phyloP scores from a whole-genome alignment of 805 yeast genomes.

The Teunomyces pallodes region DNA sequence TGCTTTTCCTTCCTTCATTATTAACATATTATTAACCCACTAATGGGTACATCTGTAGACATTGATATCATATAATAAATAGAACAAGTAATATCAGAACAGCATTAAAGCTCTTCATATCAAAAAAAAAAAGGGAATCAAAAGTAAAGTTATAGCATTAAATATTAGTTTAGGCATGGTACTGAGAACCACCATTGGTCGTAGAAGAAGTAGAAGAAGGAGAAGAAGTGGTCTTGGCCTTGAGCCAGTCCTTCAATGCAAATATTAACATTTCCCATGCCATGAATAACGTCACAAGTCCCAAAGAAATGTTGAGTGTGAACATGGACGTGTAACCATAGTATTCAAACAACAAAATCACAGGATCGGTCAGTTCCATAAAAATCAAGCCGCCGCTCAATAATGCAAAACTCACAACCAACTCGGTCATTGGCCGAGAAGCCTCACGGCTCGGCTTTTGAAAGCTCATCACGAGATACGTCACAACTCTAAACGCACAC shows the following conservation, averaged over 20 bases:
- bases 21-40: neutral
- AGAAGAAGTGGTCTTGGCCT: conserved; percentile 8
- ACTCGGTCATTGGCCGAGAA: conserved; percentile 78
- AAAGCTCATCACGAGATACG: conserved; percentile 56
- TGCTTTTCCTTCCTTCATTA: neutral
- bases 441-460: conserved; percentile 16
- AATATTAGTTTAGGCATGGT: neutral
- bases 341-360: conserved; percentile 75
- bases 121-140: neutral
- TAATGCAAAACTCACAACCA: conserved; percentile 73
- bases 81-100: too few relatives aligned
- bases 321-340: conserved; percentile 88
- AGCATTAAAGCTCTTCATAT: too few relatives aligned
- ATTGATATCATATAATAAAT: too few relatives aligned
- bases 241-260: conserved; percentile 54
- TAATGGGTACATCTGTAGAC: too few relatives aligned
- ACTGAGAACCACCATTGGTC: neutral
- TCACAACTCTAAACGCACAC: conserved; percentile 68
- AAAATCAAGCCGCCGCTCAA: conserved; percentile 88
- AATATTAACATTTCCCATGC: conserved; percentile 80
- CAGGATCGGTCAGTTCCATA: conserved; percentile 88
- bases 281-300: conserved; percentile 75
- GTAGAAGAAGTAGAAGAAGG: neutral
- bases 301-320: conserved; percentile 82
- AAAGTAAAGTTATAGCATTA: neutral